Percentiles rank a stretch among this genome's conserved stretches.
These are phyloP conservation scores for Erodium trifolium DNA, from an alignment of 441 rosid species.

Conservation along the genomic window DNA sequence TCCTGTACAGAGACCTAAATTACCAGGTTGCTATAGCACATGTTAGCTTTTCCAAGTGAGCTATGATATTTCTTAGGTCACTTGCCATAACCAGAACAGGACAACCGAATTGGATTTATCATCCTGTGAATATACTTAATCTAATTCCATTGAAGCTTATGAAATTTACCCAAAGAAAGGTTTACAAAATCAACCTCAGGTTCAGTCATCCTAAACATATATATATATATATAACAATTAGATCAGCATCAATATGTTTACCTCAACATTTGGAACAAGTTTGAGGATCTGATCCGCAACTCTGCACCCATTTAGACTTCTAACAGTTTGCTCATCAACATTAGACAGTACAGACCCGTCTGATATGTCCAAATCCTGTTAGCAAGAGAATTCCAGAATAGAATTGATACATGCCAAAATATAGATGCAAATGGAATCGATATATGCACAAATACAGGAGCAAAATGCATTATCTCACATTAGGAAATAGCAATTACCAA, in stretches of 20 bases:
- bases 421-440: not conserved
- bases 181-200: not conserved
- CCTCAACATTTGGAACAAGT: conserved; percentile 87
- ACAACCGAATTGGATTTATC: not conserved
- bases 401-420: not conserved
- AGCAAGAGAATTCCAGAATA: conserved; percentile 2
- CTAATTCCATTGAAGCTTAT: not conserved
- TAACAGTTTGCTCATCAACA: conserved; percentile 84
- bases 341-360: conserved; percentile 51
- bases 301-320: conserved; percentile 95
- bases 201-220: not conserved
- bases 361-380: conserved; percentile 83
- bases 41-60: not conserved
- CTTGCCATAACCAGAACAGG: not conserved
- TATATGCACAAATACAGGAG: not conserved
- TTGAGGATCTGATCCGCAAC: conserved; percentile 96
- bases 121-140: not conserved
- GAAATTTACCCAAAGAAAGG: not conserved
- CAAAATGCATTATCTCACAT: not conserved
- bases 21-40: conserved; percentile 1
- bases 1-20: not conserved
- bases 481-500: not conserved
- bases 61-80: not conserved
- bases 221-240: too few relatives aligned
- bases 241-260: conserved; percentile 13